Evolutionary conservation across 2,329 filamentous ascomycete genomes (phyloP).

Genomic region (Ilyonectria destructans): DNA sequence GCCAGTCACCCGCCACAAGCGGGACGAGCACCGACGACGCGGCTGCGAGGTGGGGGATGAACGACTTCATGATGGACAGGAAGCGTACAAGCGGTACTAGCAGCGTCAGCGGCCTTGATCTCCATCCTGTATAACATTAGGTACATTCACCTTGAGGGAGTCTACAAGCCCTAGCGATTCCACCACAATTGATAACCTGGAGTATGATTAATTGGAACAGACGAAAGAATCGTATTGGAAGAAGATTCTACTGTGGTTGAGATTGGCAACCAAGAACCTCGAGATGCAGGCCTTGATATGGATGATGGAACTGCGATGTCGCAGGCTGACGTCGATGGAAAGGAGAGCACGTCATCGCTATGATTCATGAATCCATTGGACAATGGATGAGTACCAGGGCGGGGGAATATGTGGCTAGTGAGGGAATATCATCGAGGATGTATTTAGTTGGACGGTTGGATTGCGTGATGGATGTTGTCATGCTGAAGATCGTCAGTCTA

Average conservation of each 20-base stretch:
- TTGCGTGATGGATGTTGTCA: conserved; percentile 32
- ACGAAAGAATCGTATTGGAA: not conserved
- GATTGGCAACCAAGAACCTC: not conserved
- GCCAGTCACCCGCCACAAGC: conserved; percentile 24
- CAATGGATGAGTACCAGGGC: conserved; percentile 10
- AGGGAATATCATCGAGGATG: conserved; percentile 23
- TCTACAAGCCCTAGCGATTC: conserved; percentile 38
- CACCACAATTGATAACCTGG: conserved; percentile 28
- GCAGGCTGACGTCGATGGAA: conserved; percentile 7
- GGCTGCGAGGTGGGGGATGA: conserved; percentile 19
- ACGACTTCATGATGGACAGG: conserved; percentile 31
- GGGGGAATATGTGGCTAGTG: not conserved
- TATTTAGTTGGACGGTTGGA: conserved; percentile 10
- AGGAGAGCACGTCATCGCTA: conserved; percentile 26
- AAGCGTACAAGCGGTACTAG: conserved; percentile 30
- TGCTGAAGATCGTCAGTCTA: conserved; percentile 14
- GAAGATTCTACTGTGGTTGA: not conserved
- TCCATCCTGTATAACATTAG: conserved; percentile 40
- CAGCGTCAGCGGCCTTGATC: conserved; percentile 40
- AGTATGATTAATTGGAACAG: not conserved
- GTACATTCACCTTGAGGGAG: conserved; percentile 45
- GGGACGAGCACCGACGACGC: conserved; percentile 22
- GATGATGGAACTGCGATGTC: not conserved
- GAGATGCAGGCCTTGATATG: conserved; percentile 9
- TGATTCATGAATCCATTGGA: not conserved